These are phyloP conservation scores for Dactylonectria estremocensis DNA, from an alignment of 2,329 filamentous ascomycete species.

Conservation along the genomic window DNA sequence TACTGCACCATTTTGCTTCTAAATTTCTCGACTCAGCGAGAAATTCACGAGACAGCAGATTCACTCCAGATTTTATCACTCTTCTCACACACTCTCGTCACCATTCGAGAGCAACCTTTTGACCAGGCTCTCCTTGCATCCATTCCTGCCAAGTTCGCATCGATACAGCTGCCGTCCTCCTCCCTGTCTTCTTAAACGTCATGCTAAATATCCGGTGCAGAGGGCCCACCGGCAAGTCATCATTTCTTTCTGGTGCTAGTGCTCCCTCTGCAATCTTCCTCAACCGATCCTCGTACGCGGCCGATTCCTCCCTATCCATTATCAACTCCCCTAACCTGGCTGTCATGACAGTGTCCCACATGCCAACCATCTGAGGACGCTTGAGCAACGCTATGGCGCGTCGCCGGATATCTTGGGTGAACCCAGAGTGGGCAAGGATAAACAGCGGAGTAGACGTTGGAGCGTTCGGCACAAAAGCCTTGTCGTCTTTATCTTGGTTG, in stretches of 20 bases:
- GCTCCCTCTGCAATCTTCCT: background rate
- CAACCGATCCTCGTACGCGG: conserved; percentile 3
- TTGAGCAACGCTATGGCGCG: background rate
- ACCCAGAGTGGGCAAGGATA: background rate
- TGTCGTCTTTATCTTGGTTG: background rate
- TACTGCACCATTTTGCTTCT: no score
- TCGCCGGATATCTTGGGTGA: background rate
- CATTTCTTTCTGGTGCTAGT: background rate
- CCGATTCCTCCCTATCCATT: conserved; percentile 26
- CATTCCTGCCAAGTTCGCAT: conserved; percentile 26
- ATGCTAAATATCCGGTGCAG: conserved; percentile 34
- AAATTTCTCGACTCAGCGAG: no score
- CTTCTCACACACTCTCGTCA: background rate
- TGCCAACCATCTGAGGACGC: background rate
- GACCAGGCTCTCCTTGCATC: background rate
- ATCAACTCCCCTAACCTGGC: background rate
- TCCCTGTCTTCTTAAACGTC: conserved; percentile 15
- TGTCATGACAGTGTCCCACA: background rate
- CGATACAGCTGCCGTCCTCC: conserved; percentile 9
- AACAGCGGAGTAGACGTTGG: background rate
- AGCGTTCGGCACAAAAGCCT: background rate
- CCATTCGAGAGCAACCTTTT: background rate
- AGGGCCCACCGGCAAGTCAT: background rate
- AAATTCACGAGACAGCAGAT: no score
- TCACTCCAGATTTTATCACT: no score